phyloP scores from a whole-genome alignment of 163 green algal genomes.

The Smithsoniella earleae region DNA sequence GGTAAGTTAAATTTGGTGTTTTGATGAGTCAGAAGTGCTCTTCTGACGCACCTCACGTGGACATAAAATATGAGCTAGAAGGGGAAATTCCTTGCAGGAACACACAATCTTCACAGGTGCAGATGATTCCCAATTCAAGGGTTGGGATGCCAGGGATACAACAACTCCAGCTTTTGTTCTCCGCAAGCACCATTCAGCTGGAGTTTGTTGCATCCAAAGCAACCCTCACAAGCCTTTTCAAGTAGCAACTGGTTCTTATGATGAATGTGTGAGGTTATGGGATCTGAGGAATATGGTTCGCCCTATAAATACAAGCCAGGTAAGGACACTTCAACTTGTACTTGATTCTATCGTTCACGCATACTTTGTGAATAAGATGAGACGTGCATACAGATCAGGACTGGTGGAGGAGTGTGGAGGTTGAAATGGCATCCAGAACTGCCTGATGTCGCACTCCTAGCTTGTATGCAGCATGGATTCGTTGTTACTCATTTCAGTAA shows the following conservation, averaged over 20 bases:
- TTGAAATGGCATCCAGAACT: slow-evolving; percentile 74
- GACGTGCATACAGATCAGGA: slow-evolving; percentile 50
- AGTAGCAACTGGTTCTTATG: slow-evolving; percentile 75
- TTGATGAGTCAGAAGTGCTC: not conserved
- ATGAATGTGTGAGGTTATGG: slow-evolving; percentile 76
- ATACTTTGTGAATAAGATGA: too few relatives aligned
- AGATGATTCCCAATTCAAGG: slow-evolving; percentile 73
- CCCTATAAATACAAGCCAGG: slow-evolving; percentile 46
- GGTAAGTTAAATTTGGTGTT: not conserved
- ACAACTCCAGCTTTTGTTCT: slow-evolving; percentile 44
- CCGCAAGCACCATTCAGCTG: slow-evolving; percentile 56
- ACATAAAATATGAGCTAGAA: slow-evolving; percentile 2
- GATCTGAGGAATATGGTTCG: slow-evolving; percentile 46
- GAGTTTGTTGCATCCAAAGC: slow-evolving; percentile 72
- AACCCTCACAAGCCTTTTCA: slow-evolving; percentile 47
- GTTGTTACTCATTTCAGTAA: slow-evolving; percentile 39
- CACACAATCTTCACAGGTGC: slow-evolving; percentile 67
- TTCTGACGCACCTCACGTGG: not conserved
- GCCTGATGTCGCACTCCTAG: slow-evolving; percentile 56
- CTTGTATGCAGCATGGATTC: slow-evolving; percentile 85
- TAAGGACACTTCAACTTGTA: slow-evolving; percentile 28
- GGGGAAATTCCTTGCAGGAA: slow-evolving; percentile 30
- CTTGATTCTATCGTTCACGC: too few relatives aligned
- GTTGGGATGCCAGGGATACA: slow-evolving; percentile 59
- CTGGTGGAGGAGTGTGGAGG: slow-evolving; percentile 84